Conservation (phyloP, 2,329 filamentous ascomycete species). For the Ceratocystis eucalypticola region DNA sequence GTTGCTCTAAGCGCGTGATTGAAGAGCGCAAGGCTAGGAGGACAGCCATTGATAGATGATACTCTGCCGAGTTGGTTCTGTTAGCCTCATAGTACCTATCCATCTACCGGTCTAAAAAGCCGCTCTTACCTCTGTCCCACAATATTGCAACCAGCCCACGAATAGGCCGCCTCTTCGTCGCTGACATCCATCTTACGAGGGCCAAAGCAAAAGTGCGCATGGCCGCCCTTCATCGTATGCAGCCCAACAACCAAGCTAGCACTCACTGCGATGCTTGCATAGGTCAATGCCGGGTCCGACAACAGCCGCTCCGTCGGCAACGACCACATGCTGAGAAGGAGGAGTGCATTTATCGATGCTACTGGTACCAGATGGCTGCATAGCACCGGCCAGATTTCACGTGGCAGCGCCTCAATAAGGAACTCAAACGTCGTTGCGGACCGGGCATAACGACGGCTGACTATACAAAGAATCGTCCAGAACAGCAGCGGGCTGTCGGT, state of each 20-base stretch:
- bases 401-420: constrained; percentile 34
- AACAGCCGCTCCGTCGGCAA: constrained; percentile 39
- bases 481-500: constrained; percentile 37
- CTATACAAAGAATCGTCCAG: constrained; percentile 40
- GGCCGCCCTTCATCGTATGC: constrained; percentile 39
- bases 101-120: not conserved
- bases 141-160: constrained; percentile 41
- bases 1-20: constrained; percentile 33
- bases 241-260: constrained; percentile 37
- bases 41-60: constrained; percentile 33
- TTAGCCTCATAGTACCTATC: constrained; percentile 19
- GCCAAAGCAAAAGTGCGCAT: constrained; percentile 36
- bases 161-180: constrained; percentile 39
- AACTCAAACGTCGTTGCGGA: constrained; percentile 32
- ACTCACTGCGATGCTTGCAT: constrained; percentile 35
- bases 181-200: constrained; percentile 32
- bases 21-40: constrained; percentile 33
- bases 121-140: constrained; percentile 34
- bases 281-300: constrained; percentile 36
- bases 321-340: constrained; percentile 40
- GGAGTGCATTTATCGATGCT: constrained; percentile 38
- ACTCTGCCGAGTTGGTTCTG: constrained; percentile 22
- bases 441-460: constrained; percentile 37
- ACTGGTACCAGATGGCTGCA: constrained; percentile 33
- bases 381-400: constrained; percentile 34